phyloP scores from a whole-genome alignment of 1,139 yeast genomes.

The Entelexis paramagnoliae region DNA sequence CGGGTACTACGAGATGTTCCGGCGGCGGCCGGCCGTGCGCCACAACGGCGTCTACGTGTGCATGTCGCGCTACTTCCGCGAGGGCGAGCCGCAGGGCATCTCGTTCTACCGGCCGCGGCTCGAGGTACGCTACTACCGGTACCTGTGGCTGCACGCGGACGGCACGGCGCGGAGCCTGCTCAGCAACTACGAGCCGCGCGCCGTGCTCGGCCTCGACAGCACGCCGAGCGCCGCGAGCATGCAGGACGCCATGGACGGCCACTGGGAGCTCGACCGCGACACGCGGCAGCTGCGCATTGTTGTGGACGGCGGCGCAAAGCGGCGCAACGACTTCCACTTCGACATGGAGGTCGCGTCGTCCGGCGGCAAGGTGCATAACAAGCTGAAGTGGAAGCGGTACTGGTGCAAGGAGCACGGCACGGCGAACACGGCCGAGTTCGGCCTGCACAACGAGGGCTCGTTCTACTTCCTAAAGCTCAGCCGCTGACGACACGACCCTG shows the following conservation, averaged over 20 bases:
- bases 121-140: slow-evolving; percentile 80
- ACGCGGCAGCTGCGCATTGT: slow-evolving; percentile 11
- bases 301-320: slow-evolving; percentile 17
- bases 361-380: slow-evolving; percentile 25
- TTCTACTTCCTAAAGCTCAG: slow-evolving; percentile 16
- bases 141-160: slow-evolving; percentile 66
- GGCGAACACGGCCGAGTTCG: slow-evolving; percentile 15
- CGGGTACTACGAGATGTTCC: slow-evolving; percentile 34
- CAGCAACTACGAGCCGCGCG: slow-evolving; percentile 54
- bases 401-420: slow-evolving; percentile 15
- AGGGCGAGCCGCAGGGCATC: slow-evolving; percentile 47
- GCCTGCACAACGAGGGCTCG: slow-evolving; percentile 18
- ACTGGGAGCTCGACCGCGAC: slow-evolving; percentile 21
- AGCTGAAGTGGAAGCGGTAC: slow-evolving; percentile 23
- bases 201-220: slow-evolving; percentile 37
- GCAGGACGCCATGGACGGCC: slow-evolving; percentile 19
- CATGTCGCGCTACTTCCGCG: slow-evolving; percentile 70
- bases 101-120: slow-evolving; percentile 72
- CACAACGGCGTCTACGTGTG: slow-evolving; percentile 78
- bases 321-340: slow-evolving; percentile 17
- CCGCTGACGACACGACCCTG: too few species aligned
- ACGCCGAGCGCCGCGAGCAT: not conserved
- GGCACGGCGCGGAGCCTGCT: slow-evolving; percentile 62
- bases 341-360: slow-evolving; percentile 19
- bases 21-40: slow-evolving; percentile 58